Evolutionary conservation across 768 basidiomycete genomes (phyloP), one percentile per base, ranked within the genome.

Genomic region (Naganishia kalamii): DNA sequence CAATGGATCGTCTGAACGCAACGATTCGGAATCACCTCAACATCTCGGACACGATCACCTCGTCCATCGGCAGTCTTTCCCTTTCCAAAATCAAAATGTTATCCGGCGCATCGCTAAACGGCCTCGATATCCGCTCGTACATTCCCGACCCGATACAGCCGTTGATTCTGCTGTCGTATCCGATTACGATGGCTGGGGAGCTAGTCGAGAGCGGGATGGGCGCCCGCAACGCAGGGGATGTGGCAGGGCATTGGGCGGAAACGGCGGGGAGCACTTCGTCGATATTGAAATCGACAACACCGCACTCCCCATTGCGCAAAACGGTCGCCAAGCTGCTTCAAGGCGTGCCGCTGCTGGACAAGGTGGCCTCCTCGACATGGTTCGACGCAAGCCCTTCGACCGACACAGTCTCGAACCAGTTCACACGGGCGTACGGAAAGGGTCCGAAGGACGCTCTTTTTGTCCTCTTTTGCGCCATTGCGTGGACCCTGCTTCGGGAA

Each of bases 401-500:
- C 35, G 19, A 29, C 32, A 25, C 51, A 21, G n/a, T 13, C 19
- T n/a, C 19, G 7, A 15, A 5, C 37, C 23, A 11, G 11, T 17
- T 57, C 12, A 15, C 33, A 57, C 33, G 54, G 11, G 54, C 32
- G 76, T 93, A 90, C 75, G 81, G 73, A 54, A 85, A 84, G 25
- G 91, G 91, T n/a, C 79, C 80, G 1, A 68, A 68, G 65, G 96
- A 99, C 76, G 78, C 83, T n/a, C 91, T 86, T 73, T 75, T 94
- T 71, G 82, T 92, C 64, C 78, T 92, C 62, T 84, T 86, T n/a
- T 88, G 85, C 78, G 89, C 96, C 64, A 84, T 87, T 15, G 80
- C 87, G 70, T 92, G 96, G 85, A 90, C 90, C n/a, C 71, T 92
- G 60, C 77, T 91, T 29, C 85, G 96, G 67, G 93, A 94, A 80